A percentile compares a stretch with the other conserved stretches of the same genome.
These are phyloP conservation scores for Pseudonitzschia multiseries DNA, from an alignment of 108 stramenopile genomes.

Conservation along the genomic window DNA sequence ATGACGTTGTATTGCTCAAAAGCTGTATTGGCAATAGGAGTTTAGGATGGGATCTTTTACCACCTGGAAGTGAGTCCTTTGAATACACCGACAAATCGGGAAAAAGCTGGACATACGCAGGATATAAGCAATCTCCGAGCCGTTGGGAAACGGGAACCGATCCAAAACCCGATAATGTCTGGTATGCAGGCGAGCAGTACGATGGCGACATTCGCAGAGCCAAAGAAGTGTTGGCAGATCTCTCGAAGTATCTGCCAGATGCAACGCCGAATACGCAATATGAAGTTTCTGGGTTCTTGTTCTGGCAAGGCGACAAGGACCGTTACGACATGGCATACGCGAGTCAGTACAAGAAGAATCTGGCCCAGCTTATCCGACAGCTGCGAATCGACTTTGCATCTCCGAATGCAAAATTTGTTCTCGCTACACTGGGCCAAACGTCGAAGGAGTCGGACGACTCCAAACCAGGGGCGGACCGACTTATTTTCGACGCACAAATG, in stretches of 20 bases:
- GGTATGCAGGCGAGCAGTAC: constrained; percentile 41
- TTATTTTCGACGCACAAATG: constrained; percentile 32
- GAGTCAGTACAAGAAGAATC: constrained; percentile 23
- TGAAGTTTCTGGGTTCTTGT: constrained; percentile 39
- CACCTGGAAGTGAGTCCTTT: constrained; percentile 34
- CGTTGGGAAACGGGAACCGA: constrained; percentile 24
- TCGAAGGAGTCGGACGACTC: constrained; percentile 5
- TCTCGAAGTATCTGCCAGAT: constrained; percentile 34
- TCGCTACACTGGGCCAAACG: constrained; percentile 39
- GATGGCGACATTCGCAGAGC: constrained; percentile 27
- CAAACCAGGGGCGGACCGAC: constrained; percentile 7
- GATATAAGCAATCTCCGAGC: constrained; percentile 27
- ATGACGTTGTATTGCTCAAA: constrained; percentile 42
- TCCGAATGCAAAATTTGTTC: constrained; percentile 36
- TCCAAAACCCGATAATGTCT: background rate
- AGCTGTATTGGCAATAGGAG: constrained; percentile 32
- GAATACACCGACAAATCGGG: constrained; percentile 14
- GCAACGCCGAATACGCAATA: constrained; percentile 12
- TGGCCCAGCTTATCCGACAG: constrained; percentile 26
- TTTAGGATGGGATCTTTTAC: constrained; percentile 44
- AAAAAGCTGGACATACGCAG: constrained; percentile 24
- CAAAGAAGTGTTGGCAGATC: constrained; percentile 24
- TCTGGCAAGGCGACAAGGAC: constrained; percentile 52
- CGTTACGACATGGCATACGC: constrained; percentile 25
- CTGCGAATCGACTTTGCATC: constrained; percentile 34